Conservation (phyloP, 345 rosid genomes). For the Gossypium australe region DNA sequence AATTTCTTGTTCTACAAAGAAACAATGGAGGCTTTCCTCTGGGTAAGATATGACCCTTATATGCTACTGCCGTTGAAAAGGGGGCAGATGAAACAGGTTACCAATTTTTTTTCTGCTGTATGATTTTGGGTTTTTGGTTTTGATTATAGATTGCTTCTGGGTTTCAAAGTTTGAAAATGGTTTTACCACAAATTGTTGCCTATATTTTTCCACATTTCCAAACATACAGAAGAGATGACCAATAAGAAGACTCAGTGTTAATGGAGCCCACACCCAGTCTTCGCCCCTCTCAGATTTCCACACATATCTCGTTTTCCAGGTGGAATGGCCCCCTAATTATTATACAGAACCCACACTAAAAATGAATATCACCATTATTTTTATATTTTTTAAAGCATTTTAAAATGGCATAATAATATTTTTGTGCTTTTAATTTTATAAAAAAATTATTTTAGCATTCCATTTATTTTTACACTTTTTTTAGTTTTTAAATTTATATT, state of each 20-base stretch:
- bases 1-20: constrained; percentile 10
- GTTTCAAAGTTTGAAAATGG: constrained; percentile 22
- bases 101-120: background rate
- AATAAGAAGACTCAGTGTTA: constrained; percentile 4
- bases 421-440: no score
- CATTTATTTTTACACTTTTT: no score
- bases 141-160: background rate
- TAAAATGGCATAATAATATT: no score
- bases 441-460: no score
- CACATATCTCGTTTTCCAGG: background rate
- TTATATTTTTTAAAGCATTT: no score
- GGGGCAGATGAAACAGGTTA: background rate
- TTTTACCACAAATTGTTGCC: constrained; percentile 29
- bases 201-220: constrained; percentile 21
- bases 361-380: no score
- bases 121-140: background rate
- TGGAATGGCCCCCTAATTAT: background rate
- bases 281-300: background rate
- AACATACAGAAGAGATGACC: constrained; percentile 15
- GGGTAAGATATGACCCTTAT: background rate
- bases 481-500: no score
- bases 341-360: background rate
- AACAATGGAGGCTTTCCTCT: constrained; percentile 14
- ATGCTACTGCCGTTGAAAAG: background rate
- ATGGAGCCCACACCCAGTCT: constrained; percentile 9